Evolutionary conservation across 2,329 filamentous ascomycete species (phyloP).

Genomic region (Pseudovirgaria hyperparasitica): DNA sequence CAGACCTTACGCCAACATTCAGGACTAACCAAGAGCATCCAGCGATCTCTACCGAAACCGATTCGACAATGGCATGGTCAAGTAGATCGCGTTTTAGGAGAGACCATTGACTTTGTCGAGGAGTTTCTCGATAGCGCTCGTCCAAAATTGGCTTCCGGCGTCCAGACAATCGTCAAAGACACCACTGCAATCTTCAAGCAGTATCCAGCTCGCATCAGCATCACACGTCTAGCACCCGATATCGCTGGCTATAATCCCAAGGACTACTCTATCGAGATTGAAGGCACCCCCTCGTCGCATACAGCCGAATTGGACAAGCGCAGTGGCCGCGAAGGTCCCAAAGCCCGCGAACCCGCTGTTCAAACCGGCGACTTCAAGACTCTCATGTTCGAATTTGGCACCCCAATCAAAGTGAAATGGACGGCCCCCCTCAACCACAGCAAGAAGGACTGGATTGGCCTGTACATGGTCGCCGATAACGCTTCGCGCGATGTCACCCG

Average conservation of each 20-base stretch:
- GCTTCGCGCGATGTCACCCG: conserved; percentile 72
- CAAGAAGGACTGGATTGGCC: conserved; percentile 86
- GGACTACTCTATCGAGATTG: conserved; percentile 65
- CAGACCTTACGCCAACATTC: conserved; percentile 72
- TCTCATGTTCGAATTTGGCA: conserved; percentile 73
- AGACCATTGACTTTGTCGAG: conserved; percentile 79
- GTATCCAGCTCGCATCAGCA: conserved; percentile 73
- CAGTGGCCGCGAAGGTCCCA: conserved; percentile 61
- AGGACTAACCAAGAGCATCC: conserved; percentile 82
- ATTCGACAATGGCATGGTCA: conserved; percentile 75
- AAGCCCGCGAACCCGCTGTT: conserved; percentile 52
- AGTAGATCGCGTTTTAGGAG: conserved; percentile 75
- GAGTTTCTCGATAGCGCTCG: conserved; percentile 77
- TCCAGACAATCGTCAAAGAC: conserved; percentile 78
- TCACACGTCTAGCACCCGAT: conserved; percentile 68
- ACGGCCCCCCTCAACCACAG: conserved; percentile 76
- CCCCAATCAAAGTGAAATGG: conserved; percentile 84
- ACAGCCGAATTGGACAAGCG: conserved; percentile 44
- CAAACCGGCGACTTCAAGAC: conserved; percentile 54
- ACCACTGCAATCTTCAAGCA: conserved; percentile 80
- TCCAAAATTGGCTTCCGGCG: conserved; percentile 74
- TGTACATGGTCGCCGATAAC: conserved; percentile 95
- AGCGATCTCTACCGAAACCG: conserved; percentile 70
- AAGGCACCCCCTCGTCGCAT: conserved; percentile 44
- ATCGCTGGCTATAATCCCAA: conserved; percentile 67